Percentiles rank a stretch among this genome's conserved stretches.
Conservation (phyloP, 1,139 yeast genomes). For the Protomyces arabidopsidicola region DNA sequence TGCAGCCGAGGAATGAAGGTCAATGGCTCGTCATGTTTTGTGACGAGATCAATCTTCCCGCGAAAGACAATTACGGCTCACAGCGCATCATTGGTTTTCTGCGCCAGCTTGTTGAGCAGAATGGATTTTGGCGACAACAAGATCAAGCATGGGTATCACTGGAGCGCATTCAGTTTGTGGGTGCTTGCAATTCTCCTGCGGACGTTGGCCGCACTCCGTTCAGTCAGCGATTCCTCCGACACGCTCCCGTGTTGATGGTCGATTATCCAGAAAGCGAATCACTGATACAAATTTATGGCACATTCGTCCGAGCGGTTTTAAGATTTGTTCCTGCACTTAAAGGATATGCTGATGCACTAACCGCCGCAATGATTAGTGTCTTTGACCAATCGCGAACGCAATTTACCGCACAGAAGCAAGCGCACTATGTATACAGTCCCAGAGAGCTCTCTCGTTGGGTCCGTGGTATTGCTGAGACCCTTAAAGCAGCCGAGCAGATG, state of each 20-base stretch:
- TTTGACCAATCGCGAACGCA: constrained; percentile 48
- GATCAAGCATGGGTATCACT: constrained; percentile 64
- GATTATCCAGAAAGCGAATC: constrained; percentile 74
- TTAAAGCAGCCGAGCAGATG: constrained; percentile 44
- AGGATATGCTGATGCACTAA: constrained; percentile 51
- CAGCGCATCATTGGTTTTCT: constrained; percentile 71
- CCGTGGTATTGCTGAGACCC: constrained; percentile 64
- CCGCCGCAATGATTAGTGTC: constrained; percentile 64
- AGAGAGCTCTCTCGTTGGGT: constrained; percentile 89
- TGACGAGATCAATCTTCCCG: constrained; percentile 86
- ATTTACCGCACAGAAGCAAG: constrained; percentile 44
- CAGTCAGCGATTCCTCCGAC: constrained; percentile 63
- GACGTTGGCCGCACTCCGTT: constrained; percentile 69
- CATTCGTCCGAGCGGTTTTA: constrained; percentile 56
- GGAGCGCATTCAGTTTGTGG: constrained; percentile 73
- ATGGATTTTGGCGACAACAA: constrained; percentile 69
- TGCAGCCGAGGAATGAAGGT: constrained; percentile 60
- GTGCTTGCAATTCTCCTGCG: constrained; percentile 88
- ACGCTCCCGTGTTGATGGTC: constrained; percentile 62
- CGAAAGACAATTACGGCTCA: constrained; percentile 66
- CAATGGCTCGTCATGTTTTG: constrained; percentile 81
- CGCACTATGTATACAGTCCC: constrained; percentile 77
- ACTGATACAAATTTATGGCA: constrained; percentile 59
- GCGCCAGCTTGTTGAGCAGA: constrained; percentile 66
- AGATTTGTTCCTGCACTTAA: constrained; percentile 60